Conservation (phyloP, 2,329 filamentous ascomycete genomes). For the Fusarium sacchari region DNA sequence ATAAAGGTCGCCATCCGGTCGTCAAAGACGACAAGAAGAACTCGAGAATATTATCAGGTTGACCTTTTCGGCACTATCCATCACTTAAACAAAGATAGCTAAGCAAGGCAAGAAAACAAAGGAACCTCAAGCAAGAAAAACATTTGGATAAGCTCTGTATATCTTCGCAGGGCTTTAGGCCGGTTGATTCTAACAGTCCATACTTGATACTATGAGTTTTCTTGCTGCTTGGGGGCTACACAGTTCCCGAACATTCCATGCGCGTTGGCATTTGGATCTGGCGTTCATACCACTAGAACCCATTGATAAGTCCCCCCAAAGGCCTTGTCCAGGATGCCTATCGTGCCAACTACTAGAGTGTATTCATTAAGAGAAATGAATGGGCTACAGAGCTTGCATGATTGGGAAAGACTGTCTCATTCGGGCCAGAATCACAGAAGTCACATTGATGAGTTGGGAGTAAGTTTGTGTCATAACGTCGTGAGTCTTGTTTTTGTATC, state of each 20-base stretch:
- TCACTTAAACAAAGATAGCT: neutral
- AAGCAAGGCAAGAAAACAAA: neutral
- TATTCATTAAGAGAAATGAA: neutral
- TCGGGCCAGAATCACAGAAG: too few relatives aligned
- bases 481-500: slow-evolving; percentile 24
- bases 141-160: neutral
- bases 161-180: accelerated
- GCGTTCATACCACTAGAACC: neutral
- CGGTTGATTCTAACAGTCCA: neutral
- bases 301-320: neutral
- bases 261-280: neutral
- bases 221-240: accelerated
- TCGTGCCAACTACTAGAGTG: neutral
- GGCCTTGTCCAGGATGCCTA: neutral
- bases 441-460: neutral
- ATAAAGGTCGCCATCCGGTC: accelerated
- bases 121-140: neutral
- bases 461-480: slow-evolving; percentile 18
- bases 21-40: accelerated
- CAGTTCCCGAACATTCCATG: too few relatives aligned
- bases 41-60: too few relatives aligned
- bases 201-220: neutral
- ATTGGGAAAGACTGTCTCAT: too few relatives aligned
- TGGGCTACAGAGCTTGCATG: neutral
- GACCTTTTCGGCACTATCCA: neutral